A percentile compares a stretch with the other conserved stretches of the same genome.
phyloP scores from a whole-genome alignment of 805 yeast genomes.

The Candida pseudofarinosa region DNA sequence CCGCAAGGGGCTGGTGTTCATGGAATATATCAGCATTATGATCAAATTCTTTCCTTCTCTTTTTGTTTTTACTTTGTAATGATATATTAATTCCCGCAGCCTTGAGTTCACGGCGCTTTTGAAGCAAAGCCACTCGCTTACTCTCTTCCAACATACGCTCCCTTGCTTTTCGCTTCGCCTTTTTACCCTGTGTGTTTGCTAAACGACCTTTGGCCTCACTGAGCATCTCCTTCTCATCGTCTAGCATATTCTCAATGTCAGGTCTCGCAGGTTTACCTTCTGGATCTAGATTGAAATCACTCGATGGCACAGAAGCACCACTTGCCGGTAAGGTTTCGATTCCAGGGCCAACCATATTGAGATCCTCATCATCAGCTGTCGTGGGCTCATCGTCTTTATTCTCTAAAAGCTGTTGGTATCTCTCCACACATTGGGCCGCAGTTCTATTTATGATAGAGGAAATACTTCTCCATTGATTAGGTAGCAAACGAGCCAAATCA shows the following conservation, averaged over 20 bases:
- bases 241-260: slow-evolving; percentile 74
- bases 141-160: slow-evolving; percentile 82
- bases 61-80: slow-evolving; percentile 49
- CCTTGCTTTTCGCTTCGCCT: slow-evolving; percentile 84
- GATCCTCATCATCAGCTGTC: slow-evolving; percentile 23
- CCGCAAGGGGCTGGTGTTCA: slow-evolving; percentile 64
- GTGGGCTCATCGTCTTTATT: slow-evolving; percentile 35
- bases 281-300: slow-evolving; percentile 64
- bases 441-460: slow-evolving; percentile 78
- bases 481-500: slow-evolving; percentile 62
- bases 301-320: slow-evolving; percentile 39
- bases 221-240: slow-evolving; percentile 87
- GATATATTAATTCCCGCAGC: slow-evolving; percentile 67
- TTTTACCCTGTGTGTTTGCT: slow-evolving; percentile 90
- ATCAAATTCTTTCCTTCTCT: slow-evolving; percentile 62
- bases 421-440: slow-evolving; percentile 78
- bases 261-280: slow-evolving; percentile 81
- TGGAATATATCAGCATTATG: slow-evolving; percentile 81
- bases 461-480: slow-evolving; percentile 95
- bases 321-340: slow-evolving; percentile 45
- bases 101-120: slow-evolving; percentile 75
- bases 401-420: slow-evolving; percentile 71
- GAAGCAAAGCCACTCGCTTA: slow-evolving; percentile 67
- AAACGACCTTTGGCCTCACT: slow-evolving; percentile 92
- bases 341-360: slow-evolving; percentile 50